Evolutionary conservation across 2,329 filamentous ascomycete species (phyloP), one percentile per base, ranked within the genome.

Genomic region (Fusarium guadeloupense): DNA sequence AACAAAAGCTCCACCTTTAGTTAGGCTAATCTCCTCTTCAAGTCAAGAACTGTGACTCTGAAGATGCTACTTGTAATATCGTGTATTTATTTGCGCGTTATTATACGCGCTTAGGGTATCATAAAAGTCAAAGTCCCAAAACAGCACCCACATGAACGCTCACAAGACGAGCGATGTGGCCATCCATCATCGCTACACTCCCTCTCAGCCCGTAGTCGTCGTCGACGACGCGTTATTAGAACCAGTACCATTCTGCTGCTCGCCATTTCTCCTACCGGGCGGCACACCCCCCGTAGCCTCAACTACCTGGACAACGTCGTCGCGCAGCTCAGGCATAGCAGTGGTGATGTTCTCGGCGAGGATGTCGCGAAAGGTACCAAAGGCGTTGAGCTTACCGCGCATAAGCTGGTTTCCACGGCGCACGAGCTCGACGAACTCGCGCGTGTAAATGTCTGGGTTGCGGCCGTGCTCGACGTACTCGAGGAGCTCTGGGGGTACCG

Each of bases 361-460:
- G 20, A 86, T 78, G 74, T 90, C 86, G 47, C 86, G 77, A 71
- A 90, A 89, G 25, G 75, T 67, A 10, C 72, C 79, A 70, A 89
- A 90, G 30, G 87, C 87, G 67, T 76, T 73, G 74, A 82, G 79
- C 78, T 89, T 90, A 50, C 88, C 88, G 67, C 83, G 81, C 78
- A 88, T 82, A 59, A 88, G 77, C 80, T 90, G 88, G 77, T 90
- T 90, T 34, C 83, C 80, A 40, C 86, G 80, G 49, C 87, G 78
- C 20, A 88, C 86, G 46, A 88, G 80, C 82, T 90, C 88, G 69
- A 90, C 87, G 69, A 90, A 90, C 77, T 90, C 88, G 69, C 88
- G 81, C 49, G 88, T 90, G 79, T 90, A 90, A 67, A 90, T 90
- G 75, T 90, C 88, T 3, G 88, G 88, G 77, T 90, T 90, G 44